phyloP scores from a whole-genome alignment of 2,329 filamentous ascomycete genomes.

The Neonectria coccinea region DNA sequence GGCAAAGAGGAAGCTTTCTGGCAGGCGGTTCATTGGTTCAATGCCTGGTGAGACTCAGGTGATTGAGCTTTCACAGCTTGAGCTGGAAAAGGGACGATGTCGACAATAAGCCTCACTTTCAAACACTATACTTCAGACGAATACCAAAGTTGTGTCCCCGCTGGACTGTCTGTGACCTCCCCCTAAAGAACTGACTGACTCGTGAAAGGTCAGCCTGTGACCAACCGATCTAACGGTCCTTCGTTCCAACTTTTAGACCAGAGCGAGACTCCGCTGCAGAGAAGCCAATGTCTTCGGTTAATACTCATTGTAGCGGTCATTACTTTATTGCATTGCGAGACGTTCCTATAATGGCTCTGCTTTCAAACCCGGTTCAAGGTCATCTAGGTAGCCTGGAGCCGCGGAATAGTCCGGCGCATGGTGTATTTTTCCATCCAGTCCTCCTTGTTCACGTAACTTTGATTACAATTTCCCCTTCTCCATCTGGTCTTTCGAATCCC shows the following conservation, averaged over 20 bases:
- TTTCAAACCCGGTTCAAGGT: not conserved
- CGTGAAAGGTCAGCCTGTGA: conserved; percentile 32
- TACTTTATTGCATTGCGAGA: not conserved
- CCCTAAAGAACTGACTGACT: conserved; percentile 25
- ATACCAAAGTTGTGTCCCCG: conserved; percentile 27
- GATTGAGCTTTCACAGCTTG: too few species aligned
- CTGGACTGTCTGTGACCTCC: conserved; percentile 9
- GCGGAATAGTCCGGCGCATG: not conserved
- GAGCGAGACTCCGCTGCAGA: conserved; percentile 30
- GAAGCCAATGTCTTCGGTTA: conserved; percentile 29
- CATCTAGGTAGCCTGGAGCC: not conserved
- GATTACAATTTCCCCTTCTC: conserved; percentile 17
- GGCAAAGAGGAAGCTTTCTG: conserved; percentile 1
- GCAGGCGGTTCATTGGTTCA: not conserved
- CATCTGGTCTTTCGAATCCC: conserved; percentile 17
- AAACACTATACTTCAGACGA: conserved; percentile 16
- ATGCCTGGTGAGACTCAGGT: not conserved
- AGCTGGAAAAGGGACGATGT: too few species aligned
- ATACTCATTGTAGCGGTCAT: conserved; percentile 11
- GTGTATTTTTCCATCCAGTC: not conserved
- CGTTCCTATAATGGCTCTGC: not conserved
- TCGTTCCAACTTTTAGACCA: conserved; percentile 5
- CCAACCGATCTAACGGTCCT: conserved; percentile 24
- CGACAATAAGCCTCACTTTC: conserved; percentile 20
- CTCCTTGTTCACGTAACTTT: not conserved